Evolutionary conservation across 1,284 basidiomycete species (phyloP), one percentile per base, ranked within the genome.

Genomic region (Microbotryomycetes sp.): DNA sequence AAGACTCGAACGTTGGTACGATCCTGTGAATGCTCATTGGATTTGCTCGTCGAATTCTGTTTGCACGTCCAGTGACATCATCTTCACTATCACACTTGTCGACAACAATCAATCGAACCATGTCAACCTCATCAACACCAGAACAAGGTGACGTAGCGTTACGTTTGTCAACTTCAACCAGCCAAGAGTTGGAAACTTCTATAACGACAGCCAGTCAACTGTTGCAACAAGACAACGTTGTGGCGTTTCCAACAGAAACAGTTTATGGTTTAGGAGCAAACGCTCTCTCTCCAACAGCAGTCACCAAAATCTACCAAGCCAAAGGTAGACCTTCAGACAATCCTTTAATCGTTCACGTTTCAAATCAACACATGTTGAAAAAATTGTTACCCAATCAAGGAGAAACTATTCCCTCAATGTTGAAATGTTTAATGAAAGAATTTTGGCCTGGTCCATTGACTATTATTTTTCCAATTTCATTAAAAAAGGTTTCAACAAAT

Each of bases 381-480:
- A 79, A 82, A 2, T 79, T 94, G 69, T 81, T 97, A 9, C 88
- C 80, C 14, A 74, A 74, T 46, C 26, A 36, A 1, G 47, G 49
- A 3, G 89, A 86, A 72, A 69, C 70, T 15, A 76, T 87, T 6
- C 82, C 89, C 1, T 75, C 69, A 25, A 78, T 86, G 3, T 94
- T 93, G 75, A 76, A 82, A 53, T 79, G 79, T 3, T 79, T 97
- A 51, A 89, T 96, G 70, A 78, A 83, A 45, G 81, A 82, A 4
- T 97, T 97, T 76, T 98, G 96, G 96, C 96, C 96, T 0, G 96
- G 96, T 2, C 83, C 94, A 0, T 79, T 99, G 58, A 97, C 93
- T 0, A 80, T 98, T 28, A 81, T 99, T 42, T 97, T 98, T 74
- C 71, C 81, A 2, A 58, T 61, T 16, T 66, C 77, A 15, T 75